Conservation (phyloP, 2,329 filamentous ascomycete species). For the Sclerotinia nivalis region DNA sequence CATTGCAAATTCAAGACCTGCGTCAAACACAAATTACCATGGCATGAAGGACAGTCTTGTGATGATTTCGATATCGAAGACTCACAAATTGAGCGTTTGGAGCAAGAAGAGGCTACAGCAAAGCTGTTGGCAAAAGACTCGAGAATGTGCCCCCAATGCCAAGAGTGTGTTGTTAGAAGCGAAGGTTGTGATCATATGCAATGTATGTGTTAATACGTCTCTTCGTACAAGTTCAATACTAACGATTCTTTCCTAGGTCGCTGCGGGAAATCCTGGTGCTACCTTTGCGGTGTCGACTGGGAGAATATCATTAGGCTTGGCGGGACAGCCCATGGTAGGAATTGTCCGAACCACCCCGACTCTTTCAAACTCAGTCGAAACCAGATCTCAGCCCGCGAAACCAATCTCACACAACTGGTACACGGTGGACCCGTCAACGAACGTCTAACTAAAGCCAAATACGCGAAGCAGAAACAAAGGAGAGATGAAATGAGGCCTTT, state of each 20-base stretch:
- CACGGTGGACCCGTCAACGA: constrained; percentile 31
- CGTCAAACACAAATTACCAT: constrained; percentile 32
- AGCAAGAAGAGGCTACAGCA: constrained; percentile 34
- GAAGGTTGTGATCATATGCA: constrained; percentile 34
- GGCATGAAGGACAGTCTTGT: constrained; percentile 34
- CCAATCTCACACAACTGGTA: constrained; percentile 25
- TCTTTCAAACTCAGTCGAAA: background rate
- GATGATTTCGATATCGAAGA: constrained; percentile 33
- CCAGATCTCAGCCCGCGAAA: constrained; percentile 12
- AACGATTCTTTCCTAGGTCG: constrained; percentile 3
- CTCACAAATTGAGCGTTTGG: constrained; percentile 34
- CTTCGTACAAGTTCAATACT: background rate
- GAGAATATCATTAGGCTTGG: constrained; percentile 33
- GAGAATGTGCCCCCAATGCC: constrained; percentile 32
- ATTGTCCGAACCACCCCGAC: constrained; percentile 13
- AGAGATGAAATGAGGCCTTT: constrained; percentile 25
- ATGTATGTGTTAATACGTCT: constrained; percentile 21
- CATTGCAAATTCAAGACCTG: constrained; percentile 32
- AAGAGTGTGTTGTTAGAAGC: constrained; percentile 29
- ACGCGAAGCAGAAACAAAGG: constrained; percentile 20
- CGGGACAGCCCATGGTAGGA: constrained; percentile 26
- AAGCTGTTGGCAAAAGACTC: constrained; percentile 31
- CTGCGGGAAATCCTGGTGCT: constrained; percentile 35
- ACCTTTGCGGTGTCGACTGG: constrained; percentile 30
- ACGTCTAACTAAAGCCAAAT: constrained; percentile 24